Evolutionary conservation across 139 green algal genomes (phyloP), one percentile per base, ranked within the genome.

Genomic region (Asterochloris erici): DNA sequence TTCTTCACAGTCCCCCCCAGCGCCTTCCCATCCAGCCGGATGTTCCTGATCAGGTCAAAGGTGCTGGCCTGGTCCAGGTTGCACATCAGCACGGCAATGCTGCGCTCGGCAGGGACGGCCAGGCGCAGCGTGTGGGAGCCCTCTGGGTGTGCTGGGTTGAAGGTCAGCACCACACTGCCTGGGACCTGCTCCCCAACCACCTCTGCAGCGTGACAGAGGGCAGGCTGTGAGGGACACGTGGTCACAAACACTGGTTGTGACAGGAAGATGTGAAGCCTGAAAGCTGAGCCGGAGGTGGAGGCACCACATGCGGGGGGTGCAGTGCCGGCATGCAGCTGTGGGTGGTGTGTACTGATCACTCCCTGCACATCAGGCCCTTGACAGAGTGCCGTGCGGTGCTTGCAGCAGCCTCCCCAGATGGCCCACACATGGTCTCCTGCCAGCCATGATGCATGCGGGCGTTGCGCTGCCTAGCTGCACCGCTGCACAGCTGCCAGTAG

Each of bases 131-230:
- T 74, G 87, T 95, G 93, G 74, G 28, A 84, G 66, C 91, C 91
- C 79, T 95, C 91, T 23, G 91, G 91, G 17, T 85, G 84, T 21
- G 91, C 86, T 12, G 91, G 90, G 86, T 95, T 93, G 86, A 95
- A 95, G 64, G 87, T 83, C 23, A 78, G 66, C 68, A 83, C 79
- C 63, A 74, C 76, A 70, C 69, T 62, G 23, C 68, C 76, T 70
- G 54, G 47, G 13, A 54, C 38, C 38, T 54, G 38, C 38, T 80
- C 76, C 24, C 60, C 76, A 26, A 38, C 76, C 12, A 62, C 76
- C 69, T 61, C 60, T 70, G 19, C 38, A 64, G 26, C n/a, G 60
- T 16, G 6, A 24, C 12, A 54, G 71, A 29, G 11, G 47, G 38
- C 26, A 54, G 71, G 38, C 24, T 61, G 12, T 54, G 38, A 54